These are phyloP conservation scores for Liriodendron chinense DNA, from an alignment of 164 flowering plant species.

Conservation along the genomic window DNA sequence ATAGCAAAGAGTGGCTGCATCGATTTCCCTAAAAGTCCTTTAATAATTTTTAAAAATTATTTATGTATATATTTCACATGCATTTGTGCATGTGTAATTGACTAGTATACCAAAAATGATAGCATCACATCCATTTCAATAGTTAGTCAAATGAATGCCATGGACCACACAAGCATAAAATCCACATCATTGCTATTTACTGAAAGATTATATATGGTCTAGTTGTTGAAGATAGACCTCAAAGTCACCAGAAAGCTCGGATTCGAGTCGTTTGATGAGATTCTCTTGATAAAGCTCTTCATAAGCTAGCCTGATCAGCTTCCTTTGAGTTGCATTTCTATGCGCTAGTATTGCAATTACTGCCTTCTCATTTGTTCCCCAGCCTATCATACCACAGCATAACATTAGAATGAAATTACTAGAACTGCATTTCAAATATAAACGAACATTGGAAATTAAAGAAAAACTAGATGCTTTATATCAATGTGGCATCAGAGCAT, in stretches of 20 bases:
- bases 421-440: not conserved
- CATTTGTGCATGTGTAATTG: too few species aligned
- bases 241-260: slow-evolving; percentile 49
- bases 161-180: not conserved
- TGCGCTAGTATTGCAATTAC: slow-evolving; percentile 42
- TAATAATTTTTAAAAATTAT: too few species aligned
- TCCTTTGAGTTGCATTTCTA: slow-evolving; percentile 47
- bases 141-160: not conserved
- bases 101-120: too few species aligned
- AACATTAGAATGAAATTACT: not conserved
- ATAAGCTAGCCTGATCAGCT: slow-evolving; percentile 42
- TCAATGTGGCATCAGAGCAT: not conserved
- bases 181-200: not conserved
- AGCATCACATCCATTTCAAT: not conserved
- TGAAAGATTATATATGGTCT: not conserved
- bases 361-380: slow-evolving; percentile 50
- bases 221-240: slow-evolving; percentile 29
- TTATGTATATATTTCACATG: too few species aligned
- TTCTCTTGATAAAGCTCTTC: slow-evolving; percentile 40
- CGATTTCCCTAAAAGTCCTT: too few species aligned
- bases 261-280: slow-evolving; percentile 44
- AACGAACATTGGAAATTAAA: not conserved
- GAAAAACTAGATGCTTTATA: not conserved
- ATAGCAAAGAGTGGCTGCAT: too few species aligned
- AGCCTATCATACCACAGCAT: slow-evolving; percentile 23